phyloP scores from a whole-genome alignment of 768 basidiomycete species.

The Pleurotus djamor region DNA sequence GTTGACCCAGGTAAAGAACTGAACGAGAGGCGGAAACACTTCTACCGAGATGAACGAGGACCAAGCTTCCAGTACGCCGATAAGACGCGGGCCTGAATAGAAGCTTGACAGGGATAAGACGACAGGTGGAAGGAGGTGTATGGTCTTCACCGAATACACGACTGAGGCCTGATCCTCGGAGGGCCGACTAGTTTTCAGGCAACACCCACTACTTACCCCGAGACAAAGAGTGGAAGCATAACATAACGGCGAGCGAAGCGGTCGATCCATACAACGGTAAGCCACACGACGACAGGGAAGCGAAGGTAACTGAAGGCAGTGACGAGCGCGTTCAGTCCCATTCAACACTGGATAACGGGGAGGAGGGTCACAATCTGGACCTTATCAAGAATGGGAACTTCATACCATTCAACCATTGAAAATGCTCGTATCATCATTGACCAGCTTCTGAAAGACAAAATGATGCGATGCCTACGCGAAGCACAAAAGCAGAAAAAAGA shows the following conservation, averaged over 20 bases:
- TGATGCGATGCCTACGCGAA: background rate
- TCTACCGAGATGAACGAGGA: background rate
- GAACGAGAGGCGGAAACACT: background rate
- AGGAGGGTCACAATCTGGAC: no score
- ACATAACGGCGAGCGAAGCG: background rate
- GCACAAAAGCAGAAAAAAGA: background rate
- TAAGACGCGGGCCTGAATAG: background rate
- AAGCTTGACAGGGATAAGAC: background rate
- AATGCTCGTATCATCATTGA: no score
- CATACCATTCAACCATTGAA: background rate
- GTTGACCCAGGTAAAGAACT: background rate
- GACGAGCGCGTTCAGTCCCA: no score
- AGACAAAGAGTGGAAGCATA: background rate
- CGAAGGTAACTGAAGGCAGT: background rate
- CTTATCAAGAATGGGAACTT: background rate
- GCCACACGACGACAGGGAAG: background rate
- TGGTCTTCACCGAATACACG: background rate
- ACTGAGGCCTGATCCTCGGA: conserved; percentile 1
- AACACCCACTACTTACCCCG: background rate
- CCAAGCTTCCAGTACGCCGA: background rate
- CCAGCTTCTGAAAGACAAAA: no score
- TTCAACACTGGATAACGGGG: no score
- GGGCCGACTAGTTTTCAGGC: background rate
- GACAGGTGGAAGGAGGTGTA: background rate
- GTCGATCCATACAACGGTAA: background rate